These are phyloP conservation scores for Nymphaea thermarum DNA, from an alignment of 164 flowering plant genomes.

Conservation along the genomic window DNA sequence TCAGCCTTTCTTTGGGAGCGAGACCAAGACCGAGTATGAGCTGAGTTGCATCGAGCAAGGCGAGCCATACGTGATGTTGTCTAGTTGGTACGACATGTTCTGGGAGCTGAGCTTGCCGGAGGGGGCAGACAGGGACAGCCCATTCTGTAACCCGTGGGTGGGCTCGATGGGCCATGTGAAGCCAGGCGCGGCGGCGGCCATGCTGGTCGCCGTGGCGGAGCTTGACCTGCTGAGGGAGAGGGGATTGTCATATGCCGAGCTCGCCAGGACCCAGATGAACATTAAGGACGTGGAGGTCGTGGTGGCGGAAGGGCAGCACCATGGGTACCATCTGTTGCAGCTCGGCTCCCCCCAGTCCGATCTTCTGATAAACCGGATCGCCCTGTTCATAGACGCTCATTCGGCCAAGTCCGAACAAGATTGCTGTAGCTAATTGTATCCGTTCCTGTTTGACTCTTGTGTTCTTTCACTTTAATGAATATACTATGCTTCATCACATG, in stretches of 20 bases:
- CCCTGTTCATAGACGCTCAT: background rate
- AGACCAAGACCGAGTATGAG: conserved; percentile 38
- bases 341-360: background rate
- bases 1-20: conserved; percentile 68
- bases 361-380: background rate
- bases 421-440: no score
- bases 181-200: conserved; percentile 40
- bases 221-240: conserved; percentile 68
- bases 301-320: conserved; percentile 40
- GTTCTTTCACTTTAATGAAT: no score
- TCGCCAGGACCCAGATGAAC: conserved; percentile 30
- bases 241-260: conserved; percentile 47
- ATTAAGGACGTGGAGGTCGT: conserved; percentile 32
- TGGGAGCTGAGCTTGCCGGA: conserved; percentile 66
- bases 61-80: conserved; percentile 13
- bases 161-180: conserved; percentile 1
- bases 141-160: conserved; percentile 49
- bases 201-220: conserved; percentile 51
- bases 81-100: conserved; percentile 41
- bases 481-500: no score
- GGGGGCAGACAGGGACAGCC: conserved; percentile 39
- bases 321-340: conserved; percentile 42
- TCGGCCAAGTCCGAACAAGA: background rate
- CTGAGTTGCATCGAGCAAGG: conserved; percentile 13
- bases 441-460: no score